Evolutionary conservation across 1,139 yeast species (phyloP).

Genomic region (Sugiyamaella xylanicola): DNA sequence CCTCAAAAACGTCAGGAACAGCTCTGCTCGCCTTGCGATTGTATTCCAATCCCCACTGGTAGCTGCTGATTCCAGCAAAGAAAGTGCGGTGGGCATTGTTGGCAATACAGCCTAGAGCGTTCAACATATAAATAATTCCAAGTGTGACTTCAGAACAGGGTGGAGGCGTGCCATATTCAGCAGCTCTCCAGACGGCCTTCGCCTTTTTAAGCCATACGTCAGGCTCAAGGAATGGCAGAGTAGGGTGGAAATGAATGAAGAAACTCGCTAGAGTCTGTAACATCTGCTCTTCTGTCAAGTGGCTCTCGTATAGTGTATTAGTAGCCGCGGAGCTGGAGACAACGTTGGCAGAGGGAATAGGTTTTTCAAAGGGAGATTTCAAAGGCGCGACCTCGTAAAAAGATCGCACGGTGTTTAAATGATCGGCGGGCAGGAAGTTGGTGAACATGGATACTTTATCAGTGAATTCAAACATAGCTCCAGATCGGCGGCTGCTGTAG

Average conservation of each 20-base stretch:
- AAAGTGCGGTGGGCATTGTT: slow-evolving; percentile 23
- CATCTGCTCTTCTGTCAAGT: slow-evolving; percentile 35
- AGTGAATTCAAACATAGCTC: slow-evolving; percentile 13
- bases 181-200: slow-evolving; percentile 30
- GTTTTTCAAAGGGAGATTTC: slow-evolving; percentile 6
- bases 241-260: slow-evolving; percentile 27
- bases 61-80: slow-evolving; percentile 28
- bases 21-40: slow-evolving; percentile 24
- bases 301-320: slow-evolving; percentile 15
- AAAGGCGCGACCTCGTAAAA: slow-evolving; percentile 7
- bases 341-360: slow-evolving; percentile 6
- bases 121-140: slow-evolving; percentile 31
- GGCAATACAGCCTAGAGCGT: slow-evolving; percentile 29
- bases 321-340: slow-evolving; percentile 10
- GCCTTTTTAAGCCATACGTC: slow-evolving; percentile 31
- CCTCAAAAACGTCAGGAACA: slow-evolving; percentile 28
- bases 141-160: slow-evolving; percentile 26
- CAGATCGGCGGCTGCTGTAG: slow-evolving; percentile 13
- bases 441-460: slow-evolving; percentile 16
- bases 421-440: slow-evolving; percentile 9
- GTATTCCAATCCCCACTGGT: slow-evolving; percentile 30
- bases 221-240: slow-evolving; percentile 31
- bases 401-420: slow-evolving; percentile 1
- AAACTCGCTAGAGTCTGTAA: slow-evolving; percentile 29
- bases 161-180: slow-evolving; percentile 27